Conservation (phyloP, 108 stramenopile genomes). For the Nitzschia sp. region DNA sequence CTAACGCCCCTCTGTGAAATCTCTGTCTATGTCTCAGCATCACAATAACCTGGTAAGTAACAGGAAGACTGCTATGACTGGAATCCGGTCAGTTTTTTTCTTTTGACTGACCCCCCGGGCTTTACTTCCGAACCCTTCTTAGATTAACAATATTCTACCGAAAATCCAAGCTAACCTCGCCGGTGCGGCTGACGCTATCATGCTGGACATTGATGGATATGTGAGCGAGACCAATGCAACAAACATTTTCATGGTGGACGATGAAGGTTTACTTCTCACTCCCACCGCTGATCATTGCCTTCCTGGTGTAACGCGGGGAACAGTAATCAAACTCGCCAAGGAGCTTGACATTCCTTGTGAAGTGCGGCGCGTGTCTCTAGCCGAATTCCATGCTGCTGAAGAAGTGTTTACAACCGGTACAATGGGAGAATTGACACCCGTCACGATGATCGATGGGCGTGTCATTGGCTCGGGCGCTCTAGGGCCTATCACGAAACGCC, state of each 20-base stretch:
- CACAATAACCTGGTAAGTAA: conserved; percentile 61
- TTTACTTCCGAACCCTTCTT: conserved; percentile 55
- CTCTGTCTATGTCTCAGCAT: conserved; percentile 50
- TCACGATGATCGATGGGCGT: conserved; percentile 88
- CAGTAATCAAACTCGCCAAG: conserved; percentile 64
- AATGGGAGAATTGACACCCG: conserved; percentile 93
- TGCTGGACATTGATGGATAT: conserved; percentile 91
- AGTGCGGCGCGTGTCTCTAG: conserved; percentile 71
- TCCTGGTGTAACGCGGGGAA: conserved; percentile 86
- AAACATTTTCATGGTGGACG: conserved; percentile 90
- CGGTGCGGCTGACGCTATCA: conserved; percentile 86
- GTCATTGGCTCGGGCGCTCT: conserved; percentile 59
- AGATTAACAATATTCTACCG: conserved; percentile 91
- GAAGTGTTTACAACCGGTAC: conserved; percentile 94
- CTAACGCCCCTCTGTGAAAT: no score
- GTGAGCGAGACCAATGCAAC: conserved; percentile 93
- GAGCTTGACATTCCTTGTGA: conserved; percentile 69
- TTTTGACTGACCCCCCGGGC: no score
- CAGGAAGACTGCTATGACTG: neutral
- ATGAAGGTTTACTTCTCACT: conserved; percentile 74
- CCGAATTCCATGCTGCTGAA: conserved; percentile 88
- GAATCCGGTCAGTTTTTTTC: neutral
- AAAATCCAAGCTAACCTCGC: conserved; percentile 94
- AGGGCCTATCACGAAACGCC: conserved; percentile 65
- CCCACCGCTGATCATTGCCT: conserved; percentile 88